Base-by-base conservation (phyloP, 352 stramenopile genomes). In the Phytophthora litchii region DNA sequence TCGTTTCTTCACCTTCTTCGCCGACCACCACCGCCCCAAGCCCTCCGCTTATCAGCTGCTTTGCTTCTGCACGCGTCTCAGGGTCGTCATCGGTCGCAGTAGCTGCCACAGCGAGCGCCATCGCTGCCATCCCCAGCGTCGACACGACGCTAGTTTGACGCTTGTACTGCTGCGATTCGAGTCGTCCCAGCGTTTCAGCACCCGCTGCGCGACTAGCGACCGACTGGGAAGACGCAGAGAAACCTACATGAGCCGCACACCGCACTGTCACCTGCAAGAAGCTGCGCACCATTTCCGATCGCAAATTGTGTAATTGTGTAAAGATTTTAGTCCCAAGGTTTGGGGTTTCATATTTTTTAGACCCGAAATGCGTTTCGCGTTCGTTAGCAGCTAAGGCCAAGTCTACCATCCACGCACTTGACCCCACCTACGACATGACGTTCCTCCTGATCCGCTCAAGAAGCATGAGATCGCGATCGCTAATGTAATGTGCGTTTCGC, bases 1-100 rank as follows among this genome's bases (percentile, higher is more conserved):
- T 80, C 7, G 47, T 21, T 19, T 60, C 50, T 21, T 74, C 55
- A 8, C 36, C 25, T 6, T 74, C 60, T 41, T 1, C 37, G 14
- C 13, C 37, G 12, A 16, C 31, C 12, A 47, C 48, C 19, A 20
- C 32, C 16, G 27, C 20, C 34, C 48, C 44, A 9, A 65, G n/a
- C 0, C 25, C 36, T 13, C 43, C 38, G 38, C 34, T 41, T 11
- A 42, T 21, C 34, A 68, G 14, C 25, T 60, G 56, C 4, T 60
- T 68, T 13, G 49, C 41, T 45, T 61, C 49, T 6, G 36, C 17
- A 23, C 17, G 42, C 11, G 54, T 21, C 20, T 49, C 21, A 14
- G 25, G 20, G 21, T 63, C 52, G 46, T n/a, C 40, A n/a, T 60
- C 49, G 32, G 20, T 20, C 14, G 21, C 40, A 29, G 54, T 12